Evolutionary conservation across 805 yeast species (phyloP), one percentile per base, ranked within the genome.

Genomic region (Candida ipomoeae): DNA sequence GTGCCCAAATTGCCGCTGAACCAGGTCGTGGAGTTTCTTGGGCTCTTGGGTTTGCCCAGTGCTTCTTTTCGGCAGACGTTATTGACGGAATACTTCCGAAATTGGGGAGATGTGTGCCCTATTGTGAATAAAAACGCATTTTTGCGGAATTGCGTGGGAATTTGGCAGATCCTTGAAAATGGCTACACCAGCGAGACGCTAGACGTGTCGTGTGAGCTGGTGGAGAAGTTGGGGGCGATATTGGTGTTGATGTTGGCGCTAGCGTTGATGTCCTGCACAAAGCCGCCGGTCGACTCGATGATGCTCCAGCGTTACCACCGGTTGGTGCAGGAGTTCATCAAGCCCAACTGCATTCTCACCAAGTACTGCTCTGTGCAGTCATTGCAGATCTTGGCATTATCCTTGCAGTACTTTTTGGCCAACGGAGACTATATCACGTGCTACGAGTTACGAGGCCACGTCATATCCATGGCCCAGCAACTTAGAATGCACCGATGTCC

Each of bases 401-500:
- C 91, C 2, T 69, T 87, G 23, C 80, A 85, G 51, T 87, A 87
- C 61, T 84, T 87, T 62, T 68, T 87, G 35, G 83, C 84, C 36
- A 79, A 80, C 5, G 95, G 96, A 17, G 90, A 87, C 63, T 78
- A 83, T 40, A 76, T 83, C 7, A 83, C 89, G 1, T 77, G 89
- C 53, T 89, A 89, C 69, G 85, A 84, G 48, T 73, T 87, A 39
- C 75, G 96, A 52, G 91, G 92, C 40, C 75, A 83, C 57, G 83
- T 85, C 6, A 81, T 85, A 11, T 83, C 89, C 26, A 86, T 88
- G 91, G 84, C 91, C 4, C 95, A 88, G 59, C 94, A 89, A 58
- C 70, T 90, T 48, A 79, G 97, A 58, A 71, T 90, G 41, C 96
- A 89, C 63, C 75, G 95, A 57, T 86, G 96, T 65, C 96, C 96